A percentile compares a stretch with the other conserved stretches of the same genome.
Conservation (phyloP, 306 rosid species). For the Pyrus pyrifolia region DNA sequence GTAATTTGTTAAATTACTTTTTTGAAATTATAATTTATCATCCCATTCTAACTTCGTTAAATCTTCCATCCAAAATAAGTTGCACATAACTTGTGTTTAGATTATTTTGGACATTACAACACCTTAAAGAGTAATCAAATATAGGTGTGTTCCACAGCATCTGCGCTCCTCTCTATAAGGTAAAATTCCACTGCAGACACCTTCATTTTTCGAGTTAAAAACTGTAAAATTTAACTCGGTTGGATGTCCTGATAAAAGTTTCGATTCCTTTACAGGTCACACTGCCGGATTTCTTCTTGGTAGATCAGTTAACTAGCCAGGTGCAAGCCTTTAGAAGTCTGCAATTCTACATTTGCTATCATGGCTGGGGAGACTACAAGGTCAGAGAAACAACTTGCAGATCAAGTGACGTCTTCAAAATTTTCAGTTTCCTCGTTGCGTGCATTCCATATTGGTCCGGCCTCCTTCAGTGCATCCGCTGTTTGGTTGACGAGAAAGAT, state of each 20-base stretch:
- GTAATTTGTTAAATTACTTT: too few relatives aligned
- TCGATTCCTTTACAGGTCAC: conserved; percentile 38
- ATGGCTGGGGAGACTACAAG: conserved; percentile 58
- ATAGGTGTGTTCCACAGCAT: conserved; percentile 33
- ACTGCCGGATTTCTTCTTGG: conserved; percentile 72
- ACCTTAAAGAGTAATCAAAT: too few relatives aligned
- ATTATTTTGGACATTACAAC: too few relatives aligned
- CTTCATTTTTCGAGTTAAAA: too few relatives aligned
- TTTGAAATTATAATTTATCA: too few relatives aligned
- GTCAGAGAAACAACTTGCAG: conserved; percentile 33
- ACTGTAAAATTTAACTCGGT: not conserved
- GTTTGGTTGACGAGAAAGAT: conserved; percentile 55
- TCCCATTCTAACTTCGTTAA: too few relatives aligned
- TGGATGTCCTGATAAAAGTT: not conserved
- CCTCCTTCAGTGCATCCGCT: conserved; percentile 66
- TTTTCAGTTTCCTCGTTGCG: conserved; percentile 45
- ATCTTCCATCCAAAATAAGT: too few relatives aligned
- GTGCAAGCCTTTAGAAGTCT: conserved; percentile 65
- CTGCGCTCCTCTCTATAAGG: conserved; percentile 59
- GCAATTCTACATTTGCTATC: conserved; percentile 65
- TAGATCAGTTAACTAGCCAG: conserved; percentile 74
- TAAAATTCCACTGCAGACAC: conserved; percentile 8
- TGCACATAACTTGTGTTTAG: too few relatives aligned
- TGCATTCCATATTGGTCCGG: conserved; percentile 53
- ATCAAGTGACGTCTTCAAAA: conserved; percentile 14